These are phyloP conservation scores for Fragilariopsis cylindrus DNA, from an alignment of 108 stramenopile genomes.

Conservation along the genomic window DNA sequence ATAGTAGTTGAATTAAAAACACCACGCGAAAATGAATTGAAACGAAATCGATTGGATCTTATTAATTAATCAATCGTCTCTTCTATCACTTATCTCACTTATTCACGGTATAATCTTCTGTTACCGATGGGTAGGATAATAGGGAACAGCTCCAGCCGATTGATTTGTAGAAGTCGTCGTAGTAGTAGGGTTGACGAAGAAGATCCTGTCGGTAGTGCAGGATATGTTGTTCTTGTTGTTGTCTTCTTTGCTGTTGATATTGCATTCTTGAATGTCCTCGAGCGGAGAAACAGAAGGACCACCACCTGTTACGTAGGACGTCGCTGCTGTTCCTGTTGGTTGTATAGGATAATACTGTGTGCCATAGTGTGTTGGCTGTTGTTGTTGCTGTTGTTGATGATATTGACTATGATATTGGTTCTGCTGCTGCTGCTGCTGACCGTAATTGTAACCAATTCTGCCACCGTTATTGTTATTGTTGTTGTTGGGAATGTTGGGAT, in stretches of 20 bases:
- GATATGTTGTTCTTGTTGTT: constrained; percentile 11
- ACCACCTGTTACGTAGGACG: not conserved
- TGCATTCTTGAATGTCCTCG: not conserved
- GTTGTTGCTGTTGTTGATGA: constrained; percentile 7
- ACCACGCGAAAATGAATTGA: no score
- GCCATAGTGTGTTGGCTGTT: constrained; percentile 4
- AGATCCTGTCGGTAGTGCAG: not conserved
- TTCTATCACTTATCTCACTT: no score
- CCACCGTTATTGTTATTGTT: not conserved
- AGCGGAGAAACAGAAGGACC: not conserved
- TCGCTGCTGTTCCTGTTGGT: not conserved
- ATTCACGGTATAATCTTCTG: no score
- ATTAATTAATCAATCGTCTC: no score
- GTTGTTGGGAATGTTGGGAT: not conserved
- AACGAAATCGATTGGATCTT: no score
- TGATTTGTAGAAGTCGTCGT: no score
- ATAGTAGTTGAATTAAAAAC: no score
- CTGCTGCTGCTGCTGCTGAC: constrained; percentile 3
- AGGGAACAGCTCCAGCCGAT: no score
- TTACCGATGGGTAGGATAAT: no score
- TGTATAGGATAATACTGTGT: not conserved
- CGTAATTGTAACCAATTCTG: constrained; percentile 3
- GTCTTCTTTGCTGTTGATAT: constrained; percentile 7
- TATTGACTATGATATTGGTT: not conserved
- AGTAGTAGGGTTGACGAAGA: not conserved